A percentile compares a stretch with the other conserved stretches of the same genome.
phyloP scores from a whole-genome alignment of 2,329 filamentous ascomycete genomes.

The Metarhizium rileyi region DNA sequence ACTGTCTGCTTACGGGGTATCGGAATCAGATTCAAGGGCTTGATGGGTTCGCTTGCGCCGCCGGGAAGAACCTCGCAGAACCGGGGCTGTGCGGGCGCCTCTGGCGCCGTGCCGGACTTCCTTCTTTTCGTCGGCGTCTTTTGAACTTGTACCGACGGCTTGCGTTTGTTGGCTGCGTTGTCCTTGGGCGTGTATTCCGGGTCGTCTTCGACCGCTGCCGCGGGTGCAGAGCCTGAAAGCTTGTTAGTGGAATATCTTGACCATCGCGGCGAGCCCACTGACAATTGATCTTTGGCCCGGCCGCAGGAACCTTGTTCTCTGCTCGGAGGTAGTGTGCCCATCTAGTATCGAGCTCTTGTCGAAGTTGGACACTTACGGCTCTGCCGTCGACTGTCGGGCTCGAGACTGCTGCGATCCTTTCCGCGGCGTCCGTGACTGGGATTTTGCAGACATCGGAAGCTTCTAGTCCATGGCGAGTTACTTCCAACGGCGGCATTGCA shows the following conservation, averaged over 20 bases:
- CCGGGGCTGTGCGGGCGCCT: not conserved
- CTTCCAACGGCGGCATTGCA: too few relatives aligned
- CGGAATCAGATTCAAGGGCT: not conserved
- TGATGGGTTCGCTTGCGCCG: not conserved
- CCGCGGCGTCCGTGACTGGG: not conserved
- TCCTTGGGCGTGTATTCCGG: conserved; percentile 1
- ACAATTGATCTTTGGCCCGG: not conserved
- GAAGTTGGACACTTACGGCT: not conserved
- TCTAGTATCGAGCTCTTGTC: not conserved
- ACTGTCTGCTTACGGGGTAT: not conserved
- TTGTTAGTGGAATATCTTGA: not conserved
- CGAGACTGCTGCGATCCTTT: not conserved
- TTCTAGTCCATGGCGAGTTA: not conserved
- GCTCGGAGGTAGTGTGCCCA: not conserved
- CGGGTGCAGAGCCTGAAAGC: not conserved
- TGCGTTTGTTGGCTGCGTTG: conserved; percentile 1
- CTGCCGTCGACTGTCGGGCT: not conserved
- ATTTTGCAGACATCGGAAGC: not conserved
- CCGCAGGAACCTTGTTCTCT: not conserved
- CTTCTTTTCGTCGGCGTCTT: conserved; percentile 4
- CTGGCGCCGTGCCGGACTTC: not conserved
- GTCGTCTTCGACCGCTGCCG: conserved; percentile 1
- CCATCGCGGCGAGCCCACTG: not conserved
- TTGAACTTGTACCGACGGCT: not conserved
- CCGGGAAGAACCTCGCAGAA: not conserved